phyloP scores from a whole-genome alignment of 306 rosid genomes.

The Acacia melanoxylon region DNA sequence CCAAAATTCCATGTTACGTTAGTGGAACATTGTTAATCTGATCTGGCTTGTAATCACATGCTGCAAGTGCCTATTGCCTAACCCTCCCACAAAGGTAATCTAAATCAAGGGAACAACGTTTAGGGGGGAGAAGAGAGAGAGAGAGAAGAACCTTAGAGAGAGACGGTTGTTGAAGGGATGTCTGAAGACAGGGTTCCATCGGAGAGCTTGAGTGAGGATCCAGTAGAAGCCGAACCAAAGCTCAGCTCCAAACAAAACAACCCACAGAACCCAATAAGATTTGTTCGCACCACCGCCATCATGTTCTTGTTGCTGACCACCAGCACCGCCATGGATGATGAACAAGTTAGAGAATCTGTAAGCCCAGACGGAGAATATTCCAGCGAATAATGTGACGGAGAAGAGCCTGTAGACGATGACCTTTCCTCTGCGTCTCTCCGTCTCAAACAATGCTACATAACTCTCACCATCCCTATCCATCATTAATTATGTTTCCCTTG shows the following conservation, averaged over 20 bases:
- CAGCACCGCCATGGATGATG: background rate
- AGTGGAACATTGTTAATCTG: no score
- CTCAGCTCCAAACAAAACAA: slow-evolving; percentile 66
- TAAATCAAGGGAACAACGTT: no score
- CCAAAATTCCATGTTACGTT: no score
- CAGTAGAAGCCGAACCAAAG: slow-evolving; percentile 85
- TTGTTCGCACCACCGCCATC: background rate
- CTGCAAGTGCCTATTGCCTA: no score
- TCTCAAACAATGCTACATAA: slow-evolving; percentile 48
- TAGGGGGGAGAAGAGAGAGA: background rate
- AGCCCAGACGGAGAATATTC: slow-evolving; percentile 65
- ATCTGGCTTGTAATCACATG: no score
- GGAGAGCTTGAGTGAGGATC: slow-evolving; percentile 62
- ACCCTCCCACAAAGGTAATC: no score
- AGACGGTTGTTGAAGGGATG: slow-evolving; percentile 59
- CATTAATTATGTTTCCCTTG: no score
- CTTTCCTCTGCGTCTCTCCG: slow-evolving; percentile 45
- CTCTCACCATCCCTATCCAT: background rate
- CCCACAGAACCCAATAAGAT: slow-evolving; percentile 32
- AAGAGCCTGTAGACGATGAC: slow-evolving; percentile 39
- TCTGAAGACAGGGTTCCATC: slow-evolving; percentile 67
- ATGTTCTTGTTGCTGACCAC: background rate
- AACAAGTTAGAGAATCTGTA: slow-evolving; percentile 45
- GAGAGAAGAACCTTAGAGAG: slow-evolving; percentile 52
- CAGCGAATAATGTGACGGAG: slow-evolving; percentile 50